A percentile compares a stretch with the other conserved stretches of the same genome.
Evolutionary conservation across 768 basidiomycete species (phyloP).

Genomic region (Heimioporus sp.): DNA sequence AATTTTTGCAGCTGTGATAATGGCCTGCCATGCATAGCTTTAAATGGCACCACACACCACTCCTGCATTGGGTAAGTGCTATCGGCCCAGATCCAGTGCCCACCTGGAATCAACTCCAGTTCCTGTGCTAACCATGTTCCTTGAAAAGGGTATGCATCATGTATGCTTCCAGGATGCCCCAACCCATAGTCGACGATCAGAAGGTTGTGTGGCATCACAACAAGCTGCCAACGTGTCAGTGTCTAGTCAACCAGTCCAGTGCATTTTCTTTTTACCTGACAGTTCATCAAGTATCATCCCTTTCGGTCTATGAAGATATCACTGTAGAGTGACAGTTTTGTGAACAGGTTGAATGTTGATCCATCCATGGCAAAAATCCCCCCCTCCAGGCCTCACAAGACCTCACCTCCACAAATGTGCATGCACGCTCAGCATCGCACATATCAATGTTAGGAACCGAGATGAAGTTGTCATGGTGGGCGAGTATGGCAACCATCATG

Average conservation of each 20-base stretch:
- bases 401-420: too few species aligned
- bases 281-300: conserved; percentile 16
- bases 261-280: conserved; percentile 7
- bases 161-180: background rate
- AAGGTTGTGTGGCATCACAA: conserved; percentile 3
- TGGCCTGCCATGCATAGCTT: background rate
- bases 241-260: too few species aligned
- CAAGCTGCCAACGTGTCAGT: too few species aligned
- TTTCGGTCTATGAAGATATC: conserved; percentile 16
- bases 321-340: conserved; percentile 4
- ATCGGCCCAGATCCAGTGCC: too few species aligned
- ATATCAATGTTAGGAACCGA: too few species aligned
- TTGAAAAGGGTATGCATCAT: background rate
- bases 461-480: too few species aligned
- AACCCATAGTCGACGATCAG: conserved; percentile 7
- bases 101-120: too few species aligned
- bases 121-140: too few species aligned
- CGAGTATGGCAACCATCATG: too few species aligned
- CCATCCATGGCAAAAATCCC: conserved; percentile 8
- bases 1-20: too few species aligned
- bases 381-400: background rate
- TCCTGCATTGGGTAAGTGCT: too few species aligned
- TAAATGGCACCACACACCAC: background rate
- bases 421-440: too few species aligned
- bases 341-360: conserved; percentile 5